Evolutionary conservation across 1,284 basidiomycete species (phyloP).

Genomic region (Phaffia rhodozyma): DNA sequence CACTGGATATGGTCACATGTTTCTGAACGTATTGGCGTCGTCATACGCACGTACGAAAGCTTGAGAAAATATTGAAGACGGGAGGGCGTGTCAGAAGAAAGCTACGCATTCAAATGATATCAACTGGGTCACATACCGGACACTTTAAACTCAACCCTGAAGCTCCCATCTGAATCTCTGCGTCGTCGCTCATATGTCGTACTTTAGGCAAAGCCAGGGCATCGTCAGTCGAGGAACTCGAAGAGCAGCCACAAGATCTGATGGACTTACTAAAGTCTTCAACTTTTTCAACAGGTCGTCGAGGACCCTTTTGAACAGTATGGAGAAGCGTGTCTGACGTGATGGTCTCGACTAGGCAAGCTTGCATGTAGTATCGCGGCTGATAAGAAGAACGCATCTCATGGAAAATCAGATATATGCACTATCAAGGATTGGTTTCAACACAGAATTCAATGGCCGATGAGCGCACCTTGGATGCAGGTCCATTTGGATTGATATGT

Average conservation of each 20-base stretch:
- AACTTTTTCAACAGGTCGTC: slow-evolving; percentile 54
- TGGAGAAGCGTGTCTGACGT: slow-evolving; percentile 54
- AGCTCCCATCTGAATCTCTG: slow-evolving; percentile 75
- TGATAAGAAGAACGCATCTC: not conserved
- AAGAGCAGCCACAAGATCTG: slow-evolving; percentile 17
- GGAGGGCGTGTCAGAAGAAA: not conserved
- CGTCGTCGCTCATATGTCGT: slow-evolving; percentile 49
- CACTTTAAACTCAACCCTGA: slow-evolving; percentile 83
- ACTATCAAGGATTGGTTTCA: not conserved
- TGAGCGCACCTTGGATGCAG: slow-evolving; percentile 26
- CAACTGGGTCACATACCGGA: slow-evolving; percentile 51
- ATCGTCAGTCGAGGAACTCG: slow-evolving; percentile 13
- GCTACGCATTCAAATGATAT: slow-evolving; percentile 3
- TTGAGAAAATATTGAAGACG: slow-evolving; percentile 30
- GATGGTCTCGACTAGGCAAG: slow-evolving; percentile 66
- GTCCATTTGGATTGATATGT: slow-evolving; percentile 56
- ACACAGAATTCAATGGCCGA: not conserved
- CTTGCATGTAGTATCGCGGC: slow-evolving; percentile 73
- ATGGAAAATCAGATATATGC: not conserved
- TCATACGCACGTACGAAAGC: slow-evolving; percentile 80
- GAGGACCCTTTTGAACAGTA: slow-evolving; percentile 53
- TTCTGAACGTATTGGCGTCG: slow-evolving; percentile 69
- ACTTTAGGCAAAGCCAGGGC: slow-evolving; percentile 40
- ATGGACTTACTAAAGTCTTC: slow-evolving; percentile 32
- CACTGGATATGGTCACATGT: slow-evolving; percentile 86